Evolutionary conservation across 139 green algal species (phyloP).

Genomic region (Picochlorum sp.): DNA sequence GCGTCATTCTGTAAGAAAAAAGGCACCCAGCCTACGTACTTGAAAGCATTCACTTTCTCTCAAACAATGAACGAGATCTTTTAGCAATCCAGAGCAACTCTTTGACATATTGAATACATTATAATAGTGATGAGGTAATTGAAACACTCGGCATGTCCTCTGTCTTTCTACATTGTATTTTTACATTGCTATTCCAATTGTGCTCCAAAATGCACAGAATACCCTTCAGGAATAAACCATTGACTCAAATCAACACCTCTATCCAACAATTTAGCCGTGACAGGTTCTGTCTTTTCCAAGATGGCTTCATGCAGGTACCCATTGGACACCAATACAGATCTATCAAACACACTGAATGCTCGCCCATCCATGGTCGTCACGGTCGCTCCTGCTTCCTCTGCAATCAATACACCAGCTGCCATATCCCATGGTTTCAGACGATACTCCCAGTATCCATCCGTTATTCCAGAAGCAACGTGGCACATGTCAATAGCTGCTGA

Average conservation of each 20-base stretch:
- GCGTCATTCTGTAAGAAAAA: not conserved
- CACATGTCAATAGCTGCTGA: constrained; percentile 86
- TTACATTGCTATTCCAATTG: constrained; percentile 23
- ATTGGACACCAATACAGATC: constrained; percentile 45
- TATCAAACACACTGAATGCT: constrained; percentile 59
- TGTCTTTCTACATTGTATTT: too few species aligned
- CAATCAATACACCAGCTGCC: constrained; percentile 56
- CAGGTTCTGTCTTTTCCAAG: constrained; percentile 25
- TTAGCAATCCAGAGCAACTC: constrained; percentile 52
- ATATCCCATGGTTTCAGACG: constrained; percentile 65
- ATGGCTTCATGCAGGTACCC: constrained; percentile 41
- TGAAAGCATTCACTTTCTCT: constrained; percentile 56
- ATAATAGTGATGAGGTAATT: too few species aligned
- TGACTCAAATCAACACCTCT: constrained; percentile 39
- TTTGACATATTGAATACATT: constrained; percentile 44
- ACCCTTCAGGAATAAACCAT: constrained; percentile 49
- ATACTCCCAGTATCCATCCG: constrained; percentile 71
- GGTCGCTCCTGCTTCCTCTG: constrained; percentile 57
- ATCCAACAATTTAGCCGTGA: constrained; percentile 22
- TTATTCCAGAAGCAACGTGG: constrained; percentile 67
- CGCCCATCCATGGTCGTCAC: constrained; percentile 69
- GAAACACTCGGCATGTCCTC: too few species aligned
- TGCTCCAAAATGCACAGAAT: constrained; percentile 22
- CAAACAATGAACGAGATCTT: constrained; percentile 63
- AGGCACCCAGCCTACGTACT: constrained; percentile 22